These are phyloP conservation scores for Stromatinia cepivora DNA, from an alignment of 2,329 filamentous ascomycete species.

Conservation along the genomic window DNA sequence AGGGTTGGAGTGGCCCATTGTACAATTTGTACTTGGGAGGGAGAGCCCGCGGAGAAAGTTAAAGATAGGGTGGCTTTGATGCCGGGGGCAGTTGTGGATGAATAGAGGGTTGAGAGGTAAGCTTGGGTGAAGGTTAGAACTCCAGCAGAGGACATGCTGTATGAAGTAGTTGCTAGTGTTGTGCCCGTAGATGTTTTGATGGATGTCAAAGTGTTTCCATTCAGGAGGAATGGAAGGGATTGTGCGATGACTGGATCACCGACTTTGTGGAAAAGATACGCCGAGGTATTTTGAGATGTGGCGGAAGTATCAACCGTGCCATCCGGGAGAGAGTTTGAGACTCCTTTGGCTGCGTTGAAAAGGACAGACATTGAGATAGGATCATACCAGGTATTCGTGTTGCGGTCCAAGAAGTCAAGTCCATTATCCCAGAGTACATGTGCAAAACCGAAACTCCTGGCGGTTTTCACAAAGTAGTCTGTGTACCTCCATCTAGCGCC, in stretches of 20 bases:
- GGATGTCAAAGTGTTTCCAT: conserved; percentile 52
- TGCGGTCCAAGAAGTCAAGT: conserved; percentile 54
- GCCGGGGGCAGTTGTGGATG: conserved; percentile 46
- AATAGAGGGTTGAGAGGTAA: conserved; percentile 50
- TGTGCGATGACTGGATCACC: conserved; percentile 47
- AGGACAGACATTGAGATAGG: conserved; percentile 50
- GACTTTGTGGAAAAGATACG: conserved; percentile 55
- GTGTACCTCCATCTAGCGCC: conserved; percentile 59
- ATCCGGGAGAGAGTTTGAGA: conserved; percentile 52
- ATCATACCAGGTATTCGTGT: conserved; percentile 52
- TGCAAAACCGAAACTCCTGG: conserved; percentile 51
- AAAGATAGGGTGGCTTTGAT: conserved; percentile 53
- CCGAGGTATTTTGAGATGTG: conserved; percentile 50
- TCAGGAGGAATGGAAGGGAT: conserved; percentile 52
- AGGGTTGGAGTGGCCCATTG: conserved; percentile 52
- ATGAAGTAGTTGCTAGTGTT: conserved; percentile 47
- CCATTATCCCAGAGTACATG: conserved; percentile 62
- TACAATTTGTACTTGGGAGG: conserved; percentile 50
- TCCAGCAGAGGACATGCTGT: conserved; percentile 47
- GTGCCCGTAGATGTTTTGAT: conserved; percentile 44
- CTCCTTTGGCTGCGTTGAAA: conserved; percentile 46
- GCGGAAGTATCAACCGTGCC: conserved; percentile 51
- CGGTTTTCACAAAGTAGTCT: conserved; percentile 53
- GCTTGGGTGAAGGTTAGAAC: conserved; percentile 50
- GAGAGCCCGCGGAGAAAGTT: conserved; percentile 52